phyloP scores from a whole-genome alignment of 306 rosid species.

The Cajanus cajan region DNA sequence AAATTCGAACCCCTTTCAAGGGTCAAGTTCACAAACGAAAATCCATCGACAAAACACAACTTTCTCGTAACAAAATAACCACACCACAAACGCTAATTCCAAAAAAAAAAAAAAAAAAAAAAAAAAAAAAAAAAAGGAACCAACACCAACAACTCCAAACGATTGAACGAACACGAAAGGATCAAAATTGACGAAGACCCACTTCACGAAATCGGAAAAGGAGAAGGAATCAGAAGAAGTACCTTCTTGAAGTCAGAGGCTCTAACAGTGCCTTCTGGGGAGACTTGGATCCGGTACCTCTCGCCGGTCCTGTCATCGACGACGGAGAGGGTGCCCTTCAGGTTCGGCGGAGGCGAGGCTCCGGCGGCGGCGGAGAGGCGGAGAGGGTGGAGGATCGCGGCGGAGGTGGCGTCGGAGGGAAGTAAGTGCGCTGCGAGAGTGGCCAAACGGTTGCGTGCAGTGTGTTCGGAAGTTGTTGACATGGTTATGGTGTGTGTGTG shows the following conservation, averaged over 20 bases:
- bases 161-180: background rate
- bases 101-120: no score
- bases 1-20: background rate
- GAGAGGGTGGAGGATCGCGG: conserved; percentile 39
- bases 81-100: background rate
- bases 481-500: conserved; percentile 12
- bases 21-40: background rate
- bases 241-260: conserved; percentile 85
- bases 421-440: conserved; percentile 63
- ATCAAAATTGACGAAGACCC: conserved; percentile 8
- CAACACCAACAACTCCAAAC: background rate
- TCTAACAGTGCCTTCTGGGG: conserved; percentile 71
- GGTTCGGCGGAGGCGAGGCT: conserved; percentile 42
- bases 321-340: conserved; percentile 58
- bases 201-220: background rate
- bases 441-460: conserved; percentile 70
- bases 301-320: conserved; percentile 78
- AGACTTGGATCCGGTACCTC: conserved; percentile 54
- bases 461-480: conserved; percentile 40
- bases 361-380: conserved; percentile 44
- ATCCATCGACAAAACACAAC: background rate
- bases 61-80: no score
- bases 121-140: background rate
- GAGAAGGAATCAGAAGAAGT: background rate
- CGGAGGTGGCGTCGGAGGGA: conserved; percentile 35